Conservation (phyloP, 2,329 filamentous ascomycete genomes). For the Ophiognomonia clavigignenti-juglandacearum region DNA sequence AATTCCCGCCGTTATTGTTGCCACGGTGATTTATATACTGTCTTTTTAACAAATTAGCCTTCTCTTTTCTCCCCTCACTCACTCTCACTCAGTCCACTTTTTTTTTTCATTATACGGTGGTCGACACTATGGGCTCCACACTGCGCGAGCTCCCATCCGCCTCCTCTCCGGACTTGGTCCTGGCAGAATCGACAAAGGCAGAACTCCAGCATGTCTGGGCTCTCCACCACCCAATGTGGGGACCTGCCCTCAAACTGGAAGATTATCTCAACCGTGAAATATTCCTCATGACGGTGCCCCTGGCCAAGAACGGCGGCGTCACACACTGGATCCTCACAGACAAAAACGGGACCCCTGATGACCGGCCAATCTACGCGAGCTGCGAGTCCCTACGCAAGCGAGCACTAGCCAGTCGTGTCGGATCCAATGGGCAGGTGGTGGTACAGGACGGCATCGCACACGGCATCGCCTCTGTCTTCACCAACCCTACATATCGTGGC, state of each 20-base stretch:
- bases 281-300: conserved; percentile 51
- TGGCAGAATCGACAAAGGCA: conserved; percentile 50
- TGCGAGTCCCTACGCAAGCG: conserved; percentile 62
- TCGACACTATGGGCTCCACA: conserved; percentile 31
- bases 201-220: conserved; percentile 53
- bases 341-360: conserved; percentile 27
- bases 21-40: too few species aligned
- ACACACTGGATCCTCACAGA: conserved; percentile 62
- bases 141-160: conserved; percentile 27
- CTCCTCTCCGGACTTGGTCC: conserved; percentile 33
- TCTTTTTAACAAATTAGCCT: too few species aligned
- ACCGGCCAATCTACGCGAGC: conserved; percentile 53
- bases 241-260: conserved; percentile 45
- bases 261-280: conserved; percentile 57
- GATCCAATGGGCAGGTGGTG: conserved; percentile 26
- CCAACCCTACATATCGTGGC: conserved; percentile 59
- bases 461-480: conserved; percentile 79
- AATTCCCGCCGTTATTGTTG: too few species aligned
- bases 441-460: conserved; percentile 59
- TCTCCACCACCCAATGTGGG: conserved; percentile 54
- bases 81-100: too few species aligned
- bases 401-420: conserved; percentile 39
- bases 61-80: too few species aligned
- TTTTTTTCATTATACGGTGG: too few species aligned
- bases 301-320: conserved; percentile 54